phyloP scores from a whole-genome alignment of 163 green algal species.

The Scenedesmus sp. region DNA sequence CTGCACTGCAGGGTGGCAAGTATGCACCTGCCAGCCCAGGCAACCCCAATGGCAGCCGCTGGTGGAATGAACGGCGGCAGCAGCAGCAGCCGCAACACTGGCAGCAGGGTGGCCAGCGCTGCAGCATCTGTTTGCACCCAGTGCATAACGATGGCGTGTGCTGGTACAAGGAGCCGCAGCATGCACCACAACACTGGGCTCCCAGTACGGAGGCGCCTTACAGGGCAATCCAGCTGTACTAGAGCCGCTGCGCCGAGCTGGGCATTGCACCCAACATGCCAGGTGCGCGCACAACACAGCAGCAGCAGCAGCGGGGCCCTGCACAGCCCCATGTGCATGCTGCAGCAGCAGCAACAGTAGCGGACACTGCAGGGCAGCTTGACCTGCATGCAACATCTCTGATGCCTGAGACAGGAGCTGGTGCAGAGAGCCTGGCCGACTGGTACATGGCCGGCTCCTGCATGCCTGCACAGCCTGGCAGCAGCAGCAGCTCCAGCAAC shows the following conservation, averaged over 20 bases:
- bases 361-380: not conserved
- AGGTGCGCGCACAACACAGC: no score
- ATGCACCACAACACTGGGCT: not conserved
- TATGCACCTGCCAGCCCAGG: not conserved
- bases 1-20: not conserved
- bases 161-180: not conserved
- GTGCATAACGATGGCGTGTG: not conserved
- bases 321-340: not conserved
- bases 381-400: not conserved
- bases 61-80: not conserved
- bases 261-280: not conserved
- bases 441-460: not conserved
- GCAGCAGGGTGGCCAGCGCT: not conserved
- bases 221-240: not conserved
- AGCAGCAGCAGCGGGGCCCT: not conserved
- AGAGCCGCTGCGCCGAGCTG: not conserved
- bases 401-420: not conserved
- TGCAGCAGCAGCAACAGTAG: not conserved
- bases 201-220: not conserved
- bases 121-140: not conserved
- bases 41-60: not conserved
- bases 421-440: not conserved
- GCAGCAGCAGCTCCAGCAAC: not conserved
- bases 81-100: not conserved
- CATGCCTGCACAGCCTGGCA: not conserved